Evolutionary conservation across 2,329 filamentous ascomycete species (phyloP), one percentile per base, ranked within the genome.

Genomic region (Botrytis porri): DNA sequence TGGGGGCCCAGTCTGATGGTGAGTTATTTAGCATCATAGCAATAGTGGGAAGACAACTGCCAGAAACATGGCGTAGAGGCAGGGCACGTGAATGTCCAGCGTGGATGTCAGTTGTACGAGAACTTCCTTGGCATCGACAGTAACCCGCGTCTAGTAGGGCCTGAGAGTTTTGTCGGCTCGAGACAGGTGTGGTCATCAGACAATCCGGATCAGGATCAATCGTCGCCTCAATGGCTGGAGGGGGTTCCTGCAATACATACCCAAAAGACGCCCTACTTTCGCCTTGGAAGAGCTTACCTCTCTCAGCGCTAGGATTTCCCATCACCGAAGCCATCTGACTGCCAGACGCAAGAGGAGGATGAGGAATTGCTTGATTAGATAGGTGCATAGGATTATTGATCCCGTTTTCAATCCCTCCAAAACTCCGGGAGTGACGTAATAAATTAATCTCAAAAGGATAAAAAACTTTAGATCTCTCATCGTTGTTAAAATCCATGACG

Each of bases 321-420:
- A n/a, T 29, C 18, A 29, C 48, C 12, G 48, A 32, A 12, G 10
- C n/a, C 25, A 32, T 67, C 25, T 39, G 22, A 14, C 35, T 41
- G 37, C 20, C 6, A 39, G 35, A 29, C 25, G 35, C 18, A 67
- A 48, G 43, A 62, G 8, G 54, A 37, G 29, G 48, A 72, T 20
- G 60, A 60, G 51, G 37, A 51, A 41, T 57, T n/a, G 35, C 37
- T 69, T 57, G 65, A 32, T n/a, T 29, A 41, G 65, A 57, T 41
- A 43, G 10, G n/a, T 43, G 65, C 37, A 69, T n/a, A 57, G 65
- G 48, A 57, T 41, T 57, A 41, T 69, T 57, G 48, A 73, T 73
- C n/a, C 73, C 63, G n/a, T 71, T 69, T 43, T 66, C 63, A 62
- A 73, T 45, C 18, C 71, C 72, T 39, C 69, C 66, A 43, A 72